phyloP scores from a whole-genome alignment of 306 rosid species.

The Calophaca sinica region DNA sequence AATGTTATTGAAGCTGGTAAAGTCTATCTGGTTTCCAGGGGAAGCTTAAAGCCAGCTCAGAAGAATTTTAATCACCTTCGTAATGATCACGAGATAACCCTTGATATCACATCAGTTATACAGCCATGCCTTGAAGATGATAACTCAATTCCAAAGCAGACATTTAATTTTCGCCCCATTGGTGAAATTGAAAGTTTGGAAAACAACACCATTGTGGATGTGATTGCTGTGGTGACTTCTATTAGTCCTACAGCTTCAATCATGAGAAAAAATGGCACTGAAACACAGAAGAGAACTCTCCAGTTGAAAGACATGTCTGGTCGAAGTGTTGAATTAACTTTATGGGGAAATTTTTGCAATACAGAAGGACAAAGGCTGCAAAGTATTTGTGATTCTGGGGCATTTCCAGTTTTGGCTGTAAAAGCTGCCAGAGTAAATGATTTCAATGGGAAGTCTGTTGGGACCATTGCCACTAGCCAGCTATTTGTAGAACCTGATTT shows the following conservation, averaged over 20 bases:
- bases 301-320: slow-evolving; percentile 86
- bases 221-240: slow-evolving; percentile 79
- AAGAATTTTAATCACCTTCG: slow-evolving; percentile 73
- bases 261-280: slow-evolving; percentile 85
- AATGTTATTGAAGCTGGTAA: slow-evolving; percentile 77
- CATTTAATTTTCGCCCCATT: slow-evolving; percentile 69
- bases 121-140: slow-evolving; percentile 81
- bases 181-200: slow-evolving; percentile 73
- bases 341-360: slow-evolving; percentile 84
- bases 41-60: slow-evolving; percentile 74
- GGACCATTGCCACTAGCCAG: slow-evolving; percentile 76
- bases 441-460: slow-evolving; percentile 83
- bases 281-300: slow-evolving; percentile 84
- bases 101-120: slow-evolving; percentile 65
- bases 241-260: slow-evolving; percentile 72
- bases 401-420: slow-evolving; percentile 75
- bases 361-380: slow-evolving; percentile 82
- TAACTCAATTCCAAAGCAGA: slow-evolving; percentile 68
- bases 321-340: slow-evolving; percentile 78
- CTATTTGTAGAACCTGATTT: slow-evolving; percentile 74
- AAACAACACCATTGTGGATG: slow-evolving; percentile 65
- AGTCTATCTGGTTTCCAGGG: slow-evolving; percentile 75
- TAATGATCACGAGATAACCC: slow-evolving; percentile 75
- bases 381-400: slow-evolving; percentile 76
- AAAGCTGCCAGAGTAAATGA: slow-evolving; percentile 82